These are phyloP conservation scores for Rubroshorea leprosula DNA, from an alignment of 345 rosid genomes.

Conservation along the genomic window DNA sequence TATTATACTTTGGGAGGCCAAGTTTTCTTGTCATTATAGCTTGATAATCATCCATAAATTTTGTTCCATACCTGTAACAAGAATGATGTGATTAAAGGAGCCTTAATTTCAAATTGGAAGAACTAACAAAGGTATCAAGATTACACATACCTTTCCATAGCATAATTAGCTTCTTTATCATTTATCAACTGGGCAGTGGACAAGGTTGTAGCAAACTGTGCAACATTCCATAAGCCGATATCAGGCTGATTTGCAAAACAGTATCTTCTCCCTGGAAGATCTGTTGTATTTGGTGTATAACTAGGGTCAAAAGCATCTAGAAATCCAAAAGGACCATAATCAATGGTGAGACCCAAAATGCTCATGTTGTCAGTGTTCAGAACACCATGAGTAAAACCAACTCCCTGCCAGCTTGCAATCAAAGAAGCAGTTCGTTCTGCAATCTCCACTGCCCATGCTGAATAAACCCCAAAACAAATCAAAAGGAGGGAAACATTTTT, in stretches of 20 bases:
- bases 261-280: slow-evolving; percentile 95
- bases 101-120: background rate
- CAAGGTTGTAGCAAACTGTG: slow-evolving; percentile 68
- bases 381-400: slow-evolving; percentile 97
- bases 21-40: slow-evolving; percentile 84
- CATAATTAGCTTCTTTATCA: slow-evolving; percentile 79
- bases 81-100: background rate
- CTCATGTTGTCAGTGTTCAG: slow-evolving; percentile 99
- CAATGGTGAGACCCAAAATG: slow-evolving; percentile 88
- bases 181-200: slow-evolving; percentile 64
- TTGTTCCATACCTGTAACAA: slow-evolving; percentile 72
- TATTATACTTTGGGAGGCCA: slow-evolving; percentile 88
- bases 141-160: slow-evolving; percentile 78
- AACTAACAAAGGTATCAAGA: background rate
- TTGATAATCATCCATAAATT: slow-evolving; percentile 96
- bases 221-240: slow-evolving; percentile 88
- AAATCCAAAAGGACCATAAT: slow-evolving; percentile 98
- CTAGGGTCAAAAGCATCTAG: slow-evolving; percentile 97
- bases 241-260: slow-evolving; percentile 98
- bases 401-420: slow-evolving; percentile 93
- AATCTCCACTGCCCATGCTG: slow-evolving; percentile 93
- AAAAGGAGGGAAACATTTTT: slow-evolving; percentile 11
- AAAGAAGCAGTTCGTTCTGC: slow-evolving; percentile 87
- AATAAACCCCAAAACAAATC: background rate
- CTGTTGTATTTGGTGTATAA: slow-evolving; percentile 95